These are phyloP conservation scores for Lathyrus sativus DNA, from an alignment of 306 rosid species.

Conservation along the genomic window DNA sequence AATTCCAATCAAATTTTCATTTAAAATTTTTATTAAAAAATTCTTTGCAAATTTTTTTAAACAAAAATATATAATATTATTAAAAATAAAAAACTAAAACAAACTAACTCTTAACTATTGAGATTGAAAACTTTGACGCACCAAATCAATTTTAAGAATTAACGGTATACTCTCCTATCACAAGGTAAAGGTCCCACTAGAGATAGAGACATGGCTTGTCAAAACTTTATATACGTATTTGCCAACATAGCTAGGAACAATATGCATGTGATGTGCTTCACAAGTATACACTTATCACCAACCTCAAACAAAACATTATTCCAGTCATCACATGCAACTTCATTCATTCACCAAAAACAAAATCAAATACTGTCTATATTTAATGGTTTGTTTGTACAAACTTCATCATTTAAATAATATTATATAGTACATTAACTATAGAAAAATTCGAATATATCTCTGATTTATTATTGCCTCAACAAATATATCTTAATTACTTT, in stretches of 20 bases:
- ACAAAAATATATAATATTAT: too few species aligned
- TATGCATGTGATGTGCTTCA: conserved; percentile 40
- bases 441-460: neutral
- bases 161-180: neutral
- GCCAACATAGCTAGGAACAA: conserved; percentile 35
- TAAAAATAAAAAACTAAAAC: too few species aligned
- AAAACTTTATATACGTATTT: conserved; percentile 8
- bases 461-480: neutral
- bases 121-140: too few species aligned
- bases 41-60: too few species aligned
- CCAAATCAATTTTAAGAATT: neutral
- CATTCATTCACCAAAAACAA: conserved; percentile 20
- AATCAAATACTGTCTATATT: conserved; percentile 23
- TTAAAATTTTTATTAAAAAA: too few species aligned
- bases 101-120: too few species aligned
- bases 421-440: neutral
- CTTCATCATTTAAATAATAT: neutral
- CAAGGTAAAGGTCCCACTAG: conserved; percentile 38
- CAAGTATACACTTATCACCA: conserved; percentile 36
- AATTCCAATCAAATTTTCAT: too few species aligned
- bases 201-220: conserved; percentile 30
- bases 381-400: conserved; percentile 1
- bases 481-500: neutral
- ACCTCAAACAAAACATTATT: conserved; percentile 41
- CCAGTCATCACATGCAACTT: conserved; percentile 42